These are phyloP conservation scores for Paulownia fortunei DNA, from an alignment of 257 asterid genomes.

Conservation along the genomic window DNA sequence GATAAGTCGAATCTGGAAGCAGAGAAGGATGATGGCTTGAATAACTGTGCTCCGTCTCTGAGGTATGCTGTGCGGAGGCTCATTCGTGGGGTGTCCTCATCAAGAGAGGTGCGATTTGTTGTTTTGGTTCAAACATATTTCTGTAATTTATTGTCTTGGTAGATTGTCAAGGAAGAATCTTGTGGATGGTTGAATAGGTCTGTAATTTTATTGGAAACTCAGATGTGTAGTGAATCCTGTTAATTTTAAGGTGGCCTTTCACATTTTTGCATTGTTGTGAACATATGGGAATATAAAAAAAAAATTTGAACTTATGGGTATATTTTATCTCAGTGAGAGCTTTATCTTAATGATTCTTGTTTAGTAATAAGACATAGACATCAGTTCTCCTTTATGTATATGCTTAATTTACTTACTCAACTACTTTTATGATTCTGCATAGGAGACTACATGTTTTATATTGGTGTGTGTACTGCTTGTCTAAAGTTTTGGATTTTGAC, in stretches of 20 bases:
- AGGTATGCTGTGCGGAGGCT: slow-evolving; percentile 97
- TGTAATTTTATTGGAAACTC: not conserved
- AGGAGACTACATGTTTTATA: not conserved
- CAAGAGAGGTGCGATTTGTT: slow-evolving; percentile 77
- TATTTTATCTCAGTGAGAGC: not conserved
- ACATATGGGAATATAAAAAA: not conserved
- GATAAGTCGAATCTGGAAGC: slow-evolving; percentile 85
- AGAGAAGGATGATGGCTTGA: slow-evolving; percentile 89
- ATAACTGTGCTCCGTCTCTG: slow-evolving; percentile 90
- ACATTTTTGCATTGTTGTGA: not conserved
- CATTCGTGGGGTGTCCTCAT: slow-evolving; percentile 91
- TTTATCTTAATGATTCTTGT: not conserved
- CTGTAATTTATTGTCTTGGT: not conserved
- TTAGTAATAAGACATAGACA: not conserved
- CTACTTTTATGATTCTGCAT: not conserved
- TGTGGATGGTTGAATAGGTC: slow-evolving; percentile 10
- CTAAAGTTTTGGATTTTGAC: not conserved
- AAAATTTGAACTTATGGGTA: not conserved
- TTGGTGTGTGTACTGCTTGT: not conserved
- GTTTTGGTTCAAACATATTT: not conserved
- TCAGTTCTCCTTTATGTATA: not conserved
- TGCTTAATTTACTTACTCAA: not conserved
- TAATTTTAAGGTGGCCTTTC: not conserved
- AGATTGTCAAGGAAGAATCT: not conserved
- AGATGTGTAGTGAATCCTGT: not conserved